Percentiles rank a stretch among this genome's conserved stretches.
Conservation (phyloP, 352 stramenopile species). For the Phytopythium helicoides region DNA sequence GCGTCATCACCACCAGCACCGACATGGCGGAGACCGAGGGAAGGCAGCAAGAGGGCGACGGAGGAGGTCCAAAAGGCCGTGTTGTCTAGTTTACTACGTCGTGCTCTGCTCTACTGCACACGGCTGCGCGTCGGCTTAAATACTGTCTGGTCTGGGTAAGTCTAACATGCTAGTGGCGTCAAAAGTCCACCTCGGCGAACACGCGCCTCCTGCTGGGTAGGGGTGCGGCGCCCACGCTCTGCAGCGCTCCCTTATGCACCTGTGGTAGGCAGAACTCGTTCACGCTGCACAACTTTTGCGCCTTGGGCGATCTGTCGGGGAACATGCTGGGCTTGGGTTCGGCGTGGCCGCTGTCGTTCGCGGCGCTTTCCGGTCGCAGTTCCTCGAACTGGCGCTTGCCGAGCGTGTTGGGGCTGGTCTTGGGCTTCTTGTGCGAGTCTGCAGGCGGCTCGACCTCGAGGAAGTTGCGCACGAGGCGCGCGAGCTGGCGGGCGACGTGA, state of each 20-base stretch:
- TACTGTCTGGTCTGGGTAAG: not conserved
- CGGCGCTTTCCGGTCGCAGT: slow-evolving; percentile 39
- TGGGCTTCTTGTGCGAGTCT: slow-evolving; percentile 11
- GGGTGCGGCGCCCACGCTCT: slow-evolving; percentile 19
- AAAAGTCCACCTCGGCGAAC: slow-evolving; percentile 81
- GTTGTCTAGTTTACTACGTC: not conserved
- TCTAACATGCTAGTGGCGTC: slow-evolving; percentile 3
- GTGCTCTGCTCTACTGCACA: too few species aligned
- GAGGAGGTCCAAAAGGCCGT: not conserved
- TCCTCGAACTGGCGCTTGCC: slow-evolving; percentile 62
- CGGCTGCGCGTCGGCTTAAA: not conserved
- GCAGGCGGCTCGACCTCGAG: slow-evolving; percentile 38
- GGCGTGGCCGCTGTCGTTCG: slow-evolving; percentile 8
- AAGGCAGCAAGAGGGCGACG: too few species aligned
- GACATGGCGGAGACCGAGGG: too few species aligned
- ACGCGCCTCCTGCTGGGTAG: slow-evolving; percentile 58
- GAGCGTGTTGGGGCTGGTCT: slow-evolving; percentile 18
- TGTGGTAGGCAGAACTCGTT: slow-evolving; percentile 40
- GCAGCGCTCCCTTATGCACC: slow-evolving; percentile 37
- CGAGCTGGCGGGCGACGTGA: slow-evolving; percentile 47
- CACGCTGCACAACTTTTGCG: slow-evolving; percentile 57
- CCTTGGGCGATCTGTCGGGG: slow-evolving; percentile 45
- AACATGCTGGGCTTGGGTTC: slow-evolving; percentile 29
- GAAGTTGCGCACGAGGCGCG: slow-evolving; percentile 62
- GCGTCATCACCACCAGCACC: not conserved